phyloP scores from a whole-genome alignment of 441 rosid genomes.

The Metrosideros polymorpha region DNA sequence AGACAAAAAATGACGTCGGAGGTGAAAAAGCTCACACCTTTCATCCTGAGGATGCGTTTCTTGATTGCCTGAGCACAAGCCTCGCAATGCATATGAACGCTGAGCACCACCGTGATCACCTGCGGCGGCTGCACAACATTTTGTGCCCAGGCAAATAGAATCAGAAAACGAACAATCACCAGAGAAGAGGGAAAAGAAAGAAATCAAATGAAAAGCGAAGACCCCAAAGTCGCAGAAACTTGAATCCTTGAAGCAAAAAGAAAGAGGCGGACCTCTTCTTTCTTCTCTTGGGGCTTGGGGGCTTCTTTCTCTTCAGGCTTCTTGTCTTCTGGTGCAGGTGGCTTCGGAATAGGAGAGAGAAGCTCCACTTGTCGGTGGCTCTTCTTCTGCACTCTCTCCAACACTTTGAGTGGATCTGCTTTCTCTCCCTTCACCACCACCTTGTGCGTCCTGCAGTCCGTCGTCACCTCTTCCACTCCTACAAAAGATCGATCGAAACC shows the following conservation, averaged over 20 bases:
- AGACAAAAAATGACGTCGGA: background rate
- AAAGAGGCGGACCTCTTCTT: conserved; percentile 42
- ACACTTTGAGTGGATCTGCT: conserved; percentile 39
- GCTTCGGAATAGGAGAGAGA: conserved; percentile 72
- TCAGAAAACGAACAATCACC: background rate
- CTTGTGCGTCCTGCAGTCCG: conserved; percentile 28
- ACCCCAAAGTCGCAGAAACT: background rate
- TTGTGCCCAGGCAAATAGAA: background rate
- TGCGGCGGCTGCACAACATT: conserved; percentile 33
- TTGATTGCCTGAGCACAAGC: conserved; percentile 79
- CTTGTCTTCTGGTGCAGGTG: conserved; percentile 37
- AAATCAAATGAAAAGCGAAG: background rate
- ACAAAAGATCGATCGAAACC: background rate
- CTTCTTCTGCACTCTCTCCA: conserved; percentile 42
- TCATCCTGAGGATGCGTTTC: conserved; percentile 81
- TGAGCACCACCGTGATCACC: conserved; percentile 55
- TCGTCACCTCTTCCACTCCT: conserved; percentile 54
- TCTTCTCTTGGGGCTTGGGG: conserved; percentile 63
- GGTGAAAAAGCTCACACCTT: conserved; percentile 31
- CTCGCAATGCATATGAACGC: conserved; percentile 91
- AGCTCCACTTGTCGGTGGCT: conserved; percentile 45
- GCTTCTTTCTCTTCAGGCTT: conserved; percentile 47
- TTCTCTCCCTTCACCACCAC: conserved; percentile 48
- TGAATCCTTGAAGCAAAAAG: background rate
- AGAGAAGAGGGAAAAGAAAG: background rate